These are phyloP conservation scores for Asterochloris sp. DNA, from an alignment of 139 green algal species.

Conservation along the genomic window DNA sequence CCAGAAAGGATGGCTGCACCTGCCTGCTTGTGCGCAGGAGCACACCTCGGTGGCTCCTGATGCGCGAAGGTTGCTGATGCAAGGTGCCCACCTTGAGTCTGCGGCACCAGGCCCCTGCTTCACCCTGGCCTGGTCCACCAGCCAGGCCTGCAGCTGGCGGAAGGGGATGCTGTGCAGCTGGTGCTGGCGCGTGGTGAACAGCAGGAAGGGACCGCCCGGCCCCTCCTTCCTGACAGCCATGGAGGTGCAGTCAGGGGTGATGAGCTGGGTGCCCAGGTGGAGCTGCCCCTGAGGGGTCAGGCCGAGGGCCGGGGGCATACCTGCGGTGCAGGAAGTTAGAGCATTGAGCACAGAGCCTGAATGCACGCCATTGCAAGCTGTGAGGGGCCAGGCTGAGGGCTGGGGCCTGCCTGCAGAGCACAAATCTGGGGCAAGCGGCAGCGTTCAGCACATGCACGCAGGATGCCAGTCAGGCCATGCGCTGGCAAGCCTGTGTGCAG, in stretches of 20 bases:
- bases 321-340: neutral
- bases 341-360: neutral
- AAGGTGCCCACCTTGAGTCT: too few species aligned
- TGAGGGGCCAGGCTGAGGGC: too few species aligned
- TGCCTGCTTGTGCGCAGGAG: too few species aligned
- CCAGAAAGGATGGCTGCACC: too few species aligned
- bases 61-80: too few species aligned
- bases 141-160: conserved; percentile 10
- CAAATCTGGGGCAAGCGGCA: too few species aligned
- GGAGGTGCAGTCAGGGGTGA: conserved; percentile 48
- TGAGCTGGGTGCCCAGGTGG: conserved; percentile 40
- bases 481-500: too few species aligned
- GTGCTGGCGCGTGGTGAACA: conserved; percentile 60
- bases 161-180: conserved; percentile 52
- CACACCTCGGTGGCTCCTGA: too few species aligned
- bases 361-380: neutral
- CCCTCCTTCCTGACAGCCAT: conserved; percentile 43
- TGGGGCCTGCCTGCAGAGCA: too few species aligned
- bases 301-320: conserved; percentile 46
- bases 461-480: too few species aligned
- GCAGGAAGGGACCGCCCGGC: conserved; percentile 67
- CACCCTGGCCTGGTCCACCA: neutral
- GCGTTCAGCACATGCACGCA: too few species aligned
- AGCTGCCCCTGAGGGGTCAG: conserved; percentile 53
- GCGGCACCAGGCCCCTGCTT: neutral